These are phyloP conservation scores for Hyphopichia burtonii DNA, from an alignment of 1,139 yeast species.

Conservation along the genomic window DNA sequence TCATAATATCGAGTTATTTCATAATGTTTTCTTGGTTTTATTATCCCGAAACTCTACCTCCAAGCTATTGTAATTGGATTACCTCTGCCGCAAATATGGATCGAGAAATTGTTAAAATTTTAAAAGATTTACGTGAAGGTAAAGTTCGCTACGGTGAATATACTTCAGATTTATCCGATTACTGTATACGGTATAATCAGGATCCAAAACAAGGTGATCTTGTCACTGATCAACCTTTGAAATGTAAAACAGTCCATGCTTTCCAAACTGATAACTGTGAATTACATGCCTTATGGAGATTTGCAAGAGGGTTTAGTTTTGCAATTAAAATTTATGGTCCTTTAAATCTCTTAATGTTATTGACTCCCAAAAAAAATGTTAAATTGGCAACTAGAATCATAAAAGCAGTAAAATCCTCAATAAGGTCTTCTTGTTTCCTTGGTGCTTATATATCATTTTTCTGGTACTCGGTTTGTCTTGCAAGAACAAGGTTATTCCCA, in stretches of 20 bases:
- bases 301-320: slow-evolving; percentile 32
- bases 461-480: slow-evolving; percentile 41
- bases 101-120: slow-evolving; percentile 23
- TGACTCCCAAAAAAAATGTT: slow-evolving; percentile 22
- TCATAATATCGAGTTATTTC: slow-evolving; percentile 26
- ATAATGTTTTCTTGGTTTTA: slow-evolving; percentile 41
- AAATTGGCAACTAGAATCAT: slow-evolving; percentile 17
- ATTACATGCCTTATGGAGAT: slow-evolving; percentile 39
- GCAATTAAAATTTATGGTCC: slow-evolving; percentile 35
- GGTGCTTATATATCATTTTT: slow-evolving; percentile 32
- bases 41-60: slow-evolving; percentile 30
- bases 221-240: slow-evolving; percentile 21
- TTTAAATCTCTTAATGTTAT: slow-evolving; percentile 28
- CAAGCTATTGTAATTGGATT: slow-evolving; percentile 39
- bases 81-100: slow-evolving; percentile 45
- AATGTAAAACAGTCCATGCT: slow-evolving; percentile 34
- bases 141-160: slow-evolving; percentile 25
- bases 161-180: slow-evolving; percentile 18
- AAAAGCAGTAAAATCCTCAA: slow-evolving; percentile 22
- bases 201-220: slow-evolving; percentile 24
- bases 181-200: slow-evolving; percentile 26
- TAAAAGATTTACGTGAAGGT: slow-evolving; percentile 23
- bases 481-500: slow-evolving; percentile 30
- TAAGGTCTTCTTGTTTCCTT: slow-evolving; percentile 33
- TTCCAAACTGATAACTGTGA: slow-evolving; percentile 34